phyloP scores from a whole-genome alignment of 768 basidiomycete genomes.

The Mycena epipterygia region DNA sequence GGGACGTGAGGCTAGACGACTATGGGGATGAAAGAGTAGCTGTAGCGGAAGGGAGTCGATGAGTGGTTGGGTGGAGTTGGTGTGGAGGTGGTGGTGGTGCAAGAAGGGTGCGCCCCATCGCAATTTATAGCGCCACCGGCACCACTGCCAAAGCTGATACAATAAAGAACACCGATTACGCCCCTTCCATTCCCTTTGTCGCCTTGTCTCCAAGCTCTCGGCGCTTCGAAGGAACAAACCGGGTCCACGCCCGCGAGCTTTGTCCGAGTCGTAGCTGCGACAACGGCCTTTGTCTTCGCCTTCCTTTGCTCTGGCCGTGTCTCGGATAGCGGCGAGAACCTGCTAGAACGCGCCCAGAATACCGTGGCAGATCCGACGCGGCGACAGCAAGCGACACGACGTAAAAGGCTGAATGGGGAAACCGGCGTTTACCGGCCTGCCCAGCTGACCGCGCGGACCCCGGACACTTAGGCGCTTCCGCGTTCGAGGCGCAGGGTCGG shows the following conservation, averaged over 20 bases:
- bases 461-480: too few species aligned
- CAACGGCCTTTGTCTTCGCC: neutral
- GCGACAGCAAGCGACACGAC: too few species aligned
- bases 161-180: neutral
- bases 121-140: constrained; percentile 18
- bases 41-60: too few species aligned
- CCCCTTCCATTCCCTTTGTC: too few species aligned
- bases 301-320: too few species aligned
- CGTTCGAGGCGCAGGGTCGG: too few species aligned
- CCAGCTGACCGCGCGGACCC: too few species aligned
- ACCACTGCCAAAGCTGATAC: constrained; percentile 12
- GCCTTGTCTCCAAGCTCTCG: neutral
- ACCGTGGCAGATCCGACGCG: too few species aligned
- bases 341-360: too few species aligned
- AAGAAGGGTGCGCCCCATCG: neutral
- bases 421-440: too few species aligned
- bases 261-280: neutral
- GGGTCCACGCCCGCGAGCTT: neutral
- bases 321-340: too few species aligned
- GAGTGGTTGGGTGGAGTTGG: constrained; percentile 8
- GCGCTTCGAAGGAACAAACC: constrained; percentile 5
- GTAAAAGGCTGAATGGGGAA: too few species aligned
- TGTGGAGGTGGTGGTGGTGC: constrained; percentile 5
- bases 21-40: neutral
- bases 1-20: neutral